These are phyloP conservation scores for Sporopachydermia cereana DNA, from an alignment of 1,139 yeast species.

Conservation along the genomic window DNA sequence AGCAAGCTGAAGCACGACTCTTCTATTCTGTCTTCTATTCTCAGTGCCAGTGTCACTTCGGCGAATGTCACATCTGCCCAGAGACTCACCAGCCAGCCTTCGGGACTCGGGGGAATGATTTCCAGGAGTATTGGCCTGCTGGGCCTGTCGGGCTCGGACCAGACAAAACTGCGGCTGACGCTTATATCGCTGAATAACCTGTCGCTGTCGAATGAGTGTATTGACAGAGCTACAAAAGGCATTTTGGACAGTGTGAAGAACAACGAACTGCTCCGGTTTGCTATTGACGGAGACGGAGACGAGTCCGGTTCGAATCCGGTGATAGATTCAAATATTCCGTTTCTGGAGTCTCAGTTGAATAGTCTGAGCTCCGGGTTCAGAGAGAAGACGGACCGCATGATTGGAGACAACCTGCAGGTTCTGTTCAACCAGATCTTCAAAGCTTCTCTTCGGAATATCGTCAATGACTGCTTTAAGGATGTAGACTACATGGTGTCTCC, in stretches of 20 bases:
- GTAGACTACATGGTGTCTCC: slow-evolving; percentile 32
- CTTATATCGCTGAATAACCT: slow-evolving; percentile 51
- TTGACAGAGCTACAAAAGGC: slow-evolving; percentile 35
- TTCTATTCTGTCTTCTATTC: not conserved
- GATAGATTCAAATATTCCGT: not conserved
- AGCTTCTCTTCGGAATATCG: slow-evolving; percentile 33
- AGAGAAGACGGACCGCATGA: slow-evolving; percentile 32
- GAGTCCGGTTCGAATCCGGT: not conserved
- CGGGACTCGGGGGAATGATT: slow-evolving; percentile 8
- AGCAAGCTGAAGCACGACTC: slow-evolving; percentile 41
- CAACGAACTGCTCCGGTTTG: not conserved
- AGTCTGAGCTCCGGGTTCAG: slow-evolving; percentile 23
- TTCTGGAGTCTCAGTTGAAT: slow-evolving; percentile 17
- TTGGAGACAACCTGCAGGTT: slow-evolving; percentile 41
- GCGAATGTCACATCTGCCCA: slow-evolving; percentile 14
- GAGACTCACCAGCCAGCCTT: slow-evolving; percentile 7
- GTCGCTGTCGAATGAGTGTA: slow-evolving; percentile 44
- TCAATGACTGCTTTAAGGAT: slow-evolving; percentile 46
- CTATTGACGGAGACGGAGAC: not conserved
- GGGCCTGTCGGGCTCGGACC: slow-evolving; percentile 23
- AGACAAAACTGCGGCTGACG: slow-evolving; percentile 34
- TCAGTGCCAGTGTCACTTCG: slow-evolving; percentile 10
- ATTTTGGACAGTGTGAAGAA: slow-evolving; percentile 17
- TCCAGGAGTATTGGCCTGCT: slow-evolving; percentile 11
- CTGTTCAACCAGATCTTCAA: slow-evolving; percentile 50